phyloP scores from a whole-genome alignment of 2,329 filamentous ascomycete genomes.

The Exophiala alcalophila region DNA sequence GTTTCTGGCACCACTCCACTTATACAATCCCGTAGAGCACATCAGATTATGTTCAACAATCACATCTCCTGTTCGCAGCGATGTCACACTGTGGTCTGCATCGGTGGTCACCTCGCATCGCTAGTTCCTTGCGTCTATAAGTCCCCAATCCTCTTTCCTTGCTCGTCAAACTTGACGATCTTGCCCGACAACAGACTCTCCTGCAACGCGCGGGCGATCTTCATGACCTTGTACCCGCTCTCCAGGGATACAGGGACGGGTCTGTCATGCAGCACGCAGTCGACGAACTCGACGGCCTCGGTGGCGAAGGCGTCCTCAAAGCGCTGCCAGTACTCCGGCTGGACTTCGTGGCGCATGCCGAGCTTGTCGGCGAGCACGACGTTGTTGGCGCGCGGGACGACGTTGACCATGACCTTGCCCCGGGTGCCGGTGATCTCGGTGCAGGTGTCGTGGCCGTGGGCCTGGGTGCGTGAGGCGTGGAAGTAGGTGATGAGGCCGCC shows the following conservation, averaged over 20 bases:
- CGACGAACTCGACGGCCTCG: conserved; percentile 42
- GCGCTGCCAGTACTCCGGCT: conserved; percentile 40
- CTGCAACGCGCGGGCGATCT: conserved; percentile 37
- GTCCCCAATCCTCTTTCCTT: conserved; percentile 32
- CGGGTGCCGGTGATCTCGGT: conserved; percentile 36
- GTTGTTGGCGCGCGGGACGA: conserved; percentile 31
- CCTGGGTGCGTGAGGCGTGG: conserved; percentile 37
- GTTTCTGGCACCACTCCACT: no score
- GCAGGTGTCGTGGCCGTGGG: conserved; percentile 37
- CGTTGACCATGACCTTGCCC: conserved; percentile 36
- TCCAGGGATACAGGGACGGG: conserved; percentile 38
- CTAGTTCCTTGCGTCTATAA: no score
- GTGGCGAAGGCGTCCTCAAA: conserved; percentile 42
- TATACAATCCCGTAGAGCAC: no score
- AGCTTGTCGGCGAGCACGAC: conserved; percentile 35
- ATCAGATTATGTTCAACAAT: no score
- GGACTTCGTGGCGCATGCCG: conserved; percentile 39
- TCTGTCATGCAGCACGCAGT: conserved; percentile 37
- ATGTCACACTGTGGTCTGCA: no score
- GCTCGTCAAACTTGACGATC: conserved; percentile 32
- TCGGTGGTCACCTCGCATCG: no score
- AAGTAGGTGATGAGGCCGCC: conserved; percentile 38
- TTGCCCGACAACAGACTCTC: conserved; percentile 27
- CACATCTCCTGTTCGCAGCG: no score
- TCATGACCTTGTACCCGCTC: conserved; percentile 35